Base-by-base conservation (phyloP, 2,329 filamentous ascomycete genomes). In the Pyrenophora teres region DNA sequence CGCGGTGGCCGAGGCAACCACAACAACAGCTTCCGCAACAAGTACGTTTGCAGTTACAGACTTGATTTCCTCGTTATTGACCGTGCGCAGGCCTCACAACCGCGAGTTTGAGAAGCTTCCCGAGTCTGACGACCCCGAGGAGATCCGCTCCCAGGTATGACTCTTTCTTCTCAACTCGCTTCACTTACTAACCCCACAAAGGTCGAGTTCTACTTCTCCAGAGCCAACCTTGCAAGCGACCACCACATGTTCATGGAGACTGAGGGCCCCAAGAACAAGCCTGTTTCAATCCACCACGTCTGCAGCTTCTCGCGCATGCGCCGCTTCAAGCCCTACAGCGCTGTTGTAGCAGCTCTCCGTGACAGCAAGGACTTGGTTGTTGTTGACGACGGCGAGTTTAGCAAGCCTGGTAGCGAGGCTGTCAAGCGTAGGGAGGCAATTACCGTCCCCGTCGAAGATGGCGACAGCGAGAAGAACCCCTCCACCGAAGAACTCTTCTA, bases 151-250 rank as follows among this genome's bases (percentile, higher is more conserved):
- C 70, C 92, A 95, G 82, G 89, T 90, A 79, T 71, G 72, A 56
- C 38, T 40, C 54, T 12, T 40, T 39, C 45, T 8, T 41, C 4
- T 12, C 12, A 30, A 12, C 13, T 15, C n/a, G 30, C 19, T 12
- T 27, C 41, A 23, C 52, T 15, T 32, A 40, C 65, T 70, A 57
- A 67, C 51, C 32, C n/a, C 6, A 32, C 44, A 25, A 62, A 95
- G 88, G 90, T 96, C 65, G 92, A 97, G 73, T 97, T 96, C 76
- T 97, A 97, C 82, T 96, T 97, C 77, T 89, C 89, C 67, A 89
- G 95, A 74, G 89, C 87, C 68, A 97, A 97, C 77, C 84, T 99
- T 32, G 87, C 88, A 44, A 86, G 85, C 67, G 95, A 99, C 77
- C 89, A 91, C 73, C 96, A 90, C 78, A 83, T 99, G 63, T 89